These are phyloP conservation scores for Leccinum truebloodii DNA, from an alignment of 768 basidiomycete genomes.

Conservation along the genomic window DNA sequence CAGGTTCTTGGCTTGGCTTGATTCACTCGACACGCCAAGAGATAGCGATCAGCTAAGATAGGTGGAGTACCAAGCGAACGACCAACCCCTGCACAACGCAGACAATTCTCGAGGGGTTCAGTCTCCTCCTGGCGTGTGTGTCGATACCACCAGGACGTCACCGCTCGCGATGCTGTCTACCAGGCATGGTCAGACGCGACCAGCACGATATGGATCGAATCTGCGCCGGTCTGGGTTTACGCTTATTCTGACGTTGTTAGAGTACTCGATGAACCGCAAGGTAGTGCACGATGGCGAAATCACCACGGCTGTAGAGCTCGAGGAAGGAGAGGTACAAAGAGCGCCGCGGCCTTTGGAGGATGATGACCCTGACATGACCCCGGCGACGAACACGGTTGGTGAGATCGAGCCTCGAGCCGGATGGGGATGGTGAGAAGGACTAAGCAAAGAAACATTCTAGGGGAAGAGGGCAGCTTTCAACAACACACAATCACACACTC, in stretches of 20 bases:
- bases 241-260: conserved; percentile 53
- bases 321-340: conserved; percentile 21
- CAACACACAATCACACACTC: not conserved
- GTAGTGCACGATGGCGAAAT: conserved; percentile 39
- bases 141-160: conserved; percentile 42
- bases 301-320: conserved; percentile 31
- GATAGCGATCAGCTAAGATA: no score
- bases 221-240: conserved; percentile 59
- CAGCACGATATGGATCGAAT: conserved; percentile 62
- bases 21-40: no score
- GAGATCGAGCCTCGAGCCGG: not conserved
- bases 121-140: no score
- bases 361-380: conserved; percentile 2
- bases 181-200: conserved; percentile 67
- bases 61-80: no score
- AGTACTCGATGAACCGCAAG: conserved; percentile 59
- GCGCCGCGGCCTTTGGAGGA: not conserved
- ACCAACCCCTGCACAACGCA: no score
- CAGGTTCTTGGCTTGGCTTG: no score
- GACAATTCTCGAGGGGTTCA: no score
- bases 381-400: not conserved
- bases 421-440: not conserved
- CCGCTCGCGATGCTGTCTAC: conserved; percentile 49
- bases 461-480: not conserved
- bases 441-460: no score